Percentiles rank a stretch among this genome's conserved stretches.
These are phyloP conservation scores for Kwoniella europaea DNA, from an alignment of 768 basidiomycete species.

Conservation along the genomic window DNA sequence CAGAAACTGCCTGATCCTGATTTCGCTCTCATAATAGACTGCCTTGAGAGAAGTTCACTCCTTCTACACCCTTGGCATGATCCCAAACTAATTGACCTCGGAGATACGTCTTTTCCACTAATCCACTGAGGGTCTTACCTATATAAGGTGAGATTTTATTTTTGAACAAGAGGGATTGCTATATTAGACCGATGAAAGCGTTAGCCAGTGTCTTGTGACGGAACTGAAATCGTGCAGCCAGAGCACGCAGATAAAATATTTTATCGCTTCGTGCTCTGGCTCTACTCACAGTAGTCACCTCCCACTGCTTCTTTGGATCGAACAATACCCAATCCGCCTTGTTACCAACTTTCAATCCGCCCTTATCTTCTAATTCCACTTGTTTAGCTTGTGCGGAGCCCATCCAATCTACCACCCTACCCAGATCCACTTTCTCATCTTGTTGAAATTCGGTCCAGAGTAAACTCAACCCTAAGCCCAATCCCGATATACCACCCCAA, in stretches of 20 bases:
- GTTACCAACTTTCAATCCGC: constrained; percentile 71
- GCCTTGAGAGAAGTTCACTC: not conserved
- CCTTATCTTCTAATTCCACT: constrained; percentile 77
- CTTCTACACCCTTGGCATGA: constrained; percentile 12
- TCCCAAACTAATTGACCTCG: constrained; percentile 73
- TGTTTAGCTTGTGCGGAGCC: constrained; percentile 75
- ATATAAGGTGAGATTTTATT: constrained; percentile 92
- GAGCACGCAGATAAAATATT: too few relatives aligned
- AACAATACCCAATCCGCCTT: constrained; percentile 89
- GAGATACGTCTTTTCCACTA: constrained; percentile 78
- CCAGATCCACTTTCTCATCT: constrained; percentile 58
- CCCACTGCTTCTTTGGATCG: constrained; percentile 64
- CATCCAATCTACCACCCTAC: constrained; percentile 75
- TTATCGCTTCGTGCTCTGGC: too few relatives aligned
- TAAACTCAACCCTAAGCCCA: constrained; percentile 86
- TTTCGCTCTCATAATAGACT: not conserved
- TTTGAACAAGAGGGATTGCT: constrained; percentile 79
- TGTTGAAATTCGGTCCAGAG: constrained; percentile 75
- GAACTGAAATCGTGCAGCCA: too few relatives aligned
- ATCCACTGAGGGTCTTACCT: constrained; percentile 71
- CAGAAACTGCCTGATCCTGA: too few relatives aligned
- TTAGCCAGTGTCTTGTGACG: too few relatives aligned
- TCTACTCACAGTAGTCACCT: constrained; percentile 56
- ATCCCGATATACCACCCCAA: constrained; percentile 92
- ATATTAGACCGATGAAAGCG: too few relatives aligned